Base-by-base conservation (phyloP, 495 filamentous ascomycete genomes). In the Podospora comata region DNA sequence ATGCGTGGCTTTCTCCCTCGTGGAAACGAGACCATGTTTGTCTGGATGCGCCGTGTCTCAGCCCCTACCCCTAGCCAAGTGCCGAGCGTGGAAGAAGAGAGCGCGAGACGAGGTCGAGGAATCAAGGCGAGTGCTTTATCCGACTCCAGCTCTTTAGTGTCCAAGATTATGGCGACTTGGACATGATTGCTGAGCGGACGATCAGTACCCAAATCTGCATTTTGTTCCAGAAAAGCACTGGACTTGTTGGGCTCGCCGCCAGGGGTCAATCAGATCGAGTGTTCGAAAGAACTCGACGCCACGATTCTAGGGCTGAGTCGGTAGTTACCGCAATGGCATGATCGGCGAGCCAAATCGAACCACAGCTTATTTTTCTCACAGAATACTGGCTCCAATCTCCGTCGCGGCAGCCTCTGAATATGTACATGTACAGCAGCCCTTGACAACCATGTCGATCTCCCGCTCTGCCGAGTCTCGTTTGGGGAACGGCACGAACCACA, bases 281-380 rank as follows among this genome's bases (percentile, higher is more conserved):
- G 7, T 16, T 48, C 39, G 39, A 48, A 48, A 32, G 19, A 4
- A 39, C 32, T 63, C 2, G 61, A 63, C 61, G 61, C 61, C 61
- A 63, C 64, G 26, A 32, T 65, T 56, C 30, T 32, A 65, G 64
- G 53, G 64, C 64, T 56, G 55, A 58, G 27, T 58, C 53, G 64
- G 64, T 28, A 48, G 64, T 32, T 57, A 58, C 53, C 74, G 61
- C 57, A 65, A 53, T 61, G 65, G 39, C 44, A 32, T 63, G 69
- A 48, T 55, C 44, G 54, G 20, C 56, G 62, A 2, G 67, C 23
- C 53, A 9, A 57, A 65, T 65, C 64, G 64, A 58, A 65, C 55
- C 28, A 65, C 57, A 58, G 20, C 64, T 6, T 6, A 19, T 32
- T 23, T 32, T 13, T 23, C 39, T 19, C 4, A 26, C 26, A 19